These are phyloP conservation scores for Stromatinia cepivora DNA, from an alignment of 2,329 filamentous ascomycete species.

Conservation along the genomic window DNA sequence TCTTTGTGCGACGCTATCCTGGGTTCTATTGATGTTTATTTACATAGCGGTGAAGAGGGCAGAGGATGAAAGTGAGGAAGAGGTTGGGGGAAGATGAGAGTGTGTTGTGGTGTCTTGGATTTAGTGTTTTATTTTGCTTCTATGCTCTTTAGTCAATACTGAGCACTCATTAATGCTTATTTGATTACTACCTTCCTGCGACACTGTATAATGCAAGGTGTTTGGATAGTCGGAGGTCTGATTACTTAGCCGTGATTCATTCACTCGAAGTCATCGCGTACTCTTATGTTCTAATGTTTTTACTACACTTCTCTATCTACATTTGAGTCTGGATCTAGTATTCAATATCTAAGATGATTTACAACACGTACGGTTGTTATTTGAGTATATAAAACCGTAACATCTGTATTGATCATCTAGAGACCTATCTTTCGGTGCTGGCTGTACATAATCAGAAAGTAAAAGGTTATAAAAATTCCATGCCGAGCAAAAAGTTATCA, in stretches of 20 bases:
- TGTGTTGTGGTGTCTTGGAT: background rate
- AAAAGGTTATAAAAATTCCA: background rate
- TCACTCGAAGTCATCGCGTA: background rate
- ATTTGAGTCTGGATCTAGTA: too few species aligned
- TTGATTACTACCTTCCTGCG: background rate
- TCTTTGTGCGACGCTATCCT: rapidly evolving
- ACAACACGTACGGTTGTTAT: background rate
- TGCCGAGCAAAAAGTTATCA: background rate
- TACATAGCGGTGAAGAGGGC: background rate
- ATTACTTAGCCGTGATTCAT: background rate
- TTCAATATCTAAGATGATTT: background rate
- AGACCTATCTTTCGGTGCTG: too few species aligned
- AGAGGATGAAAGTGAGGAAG: background rate
- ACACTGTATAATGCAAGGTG: rapidly evolving
- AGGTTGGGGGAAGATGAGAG: background rate
- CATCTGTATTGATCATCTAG: background rate
- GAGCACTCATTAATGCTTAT: too few species aligned
- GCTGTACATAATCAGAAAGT: too few species aligned
- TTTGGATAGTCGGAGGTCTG: rapidly evolving
- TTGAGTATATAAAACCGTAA: background rate
- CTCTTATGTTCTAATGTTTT: background rate
- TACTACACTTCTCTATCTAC: background rate
- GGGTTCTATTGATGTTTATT: background rate
- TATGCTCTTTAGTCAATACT: background rate
- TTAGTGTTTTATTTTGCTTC: too few species aligned